Conservation (phyloP, 495 filamentous ascomycete genomes). For the Bryoglossum gracile region DNA sequence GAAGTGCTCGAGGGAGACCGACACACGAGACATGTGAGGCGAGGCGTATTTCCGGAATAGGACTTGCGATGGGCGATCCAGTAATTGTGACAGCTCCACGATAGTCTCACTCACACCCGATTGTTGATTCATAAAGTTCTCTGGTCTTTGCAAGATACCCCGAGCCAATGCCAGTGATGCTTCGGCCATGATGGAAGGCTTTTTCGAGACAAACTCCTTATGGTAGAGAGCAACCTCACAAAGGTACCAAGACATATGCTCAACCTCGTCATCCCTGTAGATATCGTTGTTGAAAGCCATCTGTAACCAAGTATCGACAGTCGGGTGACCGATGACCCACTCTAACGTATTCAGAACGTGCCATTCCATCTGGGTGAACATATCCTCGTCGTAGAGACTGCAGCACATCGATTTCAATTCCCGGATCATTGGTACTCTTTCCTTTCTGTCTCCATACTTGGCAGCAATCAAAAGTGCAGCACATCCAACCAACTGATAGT, state of each 20-base stretch:
- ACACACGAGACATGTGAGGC: conserved; percentile 72
- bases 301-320: conserved; percentile 87
- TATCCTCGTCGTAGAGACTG: conserved; percentile 94
- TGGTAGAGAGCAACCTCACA: conserved; percentile 92
- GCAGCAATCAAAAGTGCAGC: conserved; percentile 92
- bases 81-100: conserved; percentile 76
- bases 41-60: conserved; percentile 84
- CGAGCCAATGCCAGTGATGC: conserved; percentile 79
- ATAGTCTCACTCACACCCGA: conserved; percentile 71
- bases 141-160: conserved; percentile 73
- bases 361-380: conserved; percentile 99
- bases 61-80: conserved; percentile 80
- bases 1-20: conserved; percentile 76
- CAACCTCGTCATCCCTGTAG: conserved; percentile 76
- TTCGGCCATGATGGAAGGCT: conserved; percentile 83
- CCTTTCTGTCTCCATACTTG: conserved; percentile 98
- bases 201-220: conserved; percentile 86
- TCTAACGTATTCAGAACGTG: conserved; percentile 96
- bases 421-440: conserved; percentile 87
- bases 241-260: conserved; percentile 92
- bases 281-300: conserved; percentile 54
- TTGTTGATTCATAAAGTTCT: conserved; percentile 71
- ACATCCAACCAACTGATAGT: conserved; percentile 97
- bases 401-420: conserved; percentile 99
- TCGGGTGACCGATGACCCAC: conserved; percentile 94